Evolutionary conservation across 768 basidiomycete species (phyloP), one percentile per base, ranked within the genome.

Genomic region (Phlegmacium glaucopus): DNA sequence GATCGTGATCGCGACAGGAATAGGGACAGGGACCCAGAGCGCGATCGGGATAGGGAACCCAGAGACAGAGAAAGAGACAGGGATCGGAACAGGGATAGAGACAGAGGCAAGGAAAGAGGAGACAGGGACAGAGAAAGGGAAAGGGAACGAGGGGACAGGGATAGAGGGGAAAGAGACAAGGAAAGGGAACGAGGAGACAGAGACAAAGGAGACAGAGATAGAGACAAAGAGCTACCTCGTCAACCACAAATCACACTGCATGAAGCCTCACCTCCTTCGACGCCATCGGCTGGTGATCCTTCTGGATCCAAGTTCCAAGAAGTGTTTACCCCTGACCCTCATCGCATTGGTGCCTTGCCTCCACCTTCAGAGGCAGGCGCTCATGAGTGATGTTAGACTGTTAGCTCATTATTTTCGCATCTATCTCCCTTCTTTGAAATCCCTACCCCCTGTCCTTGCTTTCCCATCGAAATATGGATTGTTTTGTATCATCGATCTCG

Each of bases 271-370:
- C 43, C 48, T 16, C 30, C 39, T 17, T 42, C 48, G n/a, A 45
- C 53, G 8, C 51, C 49, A 8, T 42, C 35, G 6, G 49, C 46
- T 15, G 51, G 45, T 42, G 58, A 57, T 27, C 52, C 54, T 1
- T 50, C 53, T 26, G 39, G 51, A 17, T 63, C 62, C 29, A 61
- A 58, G 44, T 64, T 62, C 49, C 61, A 59, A 46, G 62, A 64
- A 49, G 53, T 62, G 18, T 64, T 64, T 39, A 61, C 62, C 12
- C 46, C 55, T 15, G 58, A 54, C n/a, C 32, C 32, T 38, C 53
- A 56, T 18, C 41, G n/a, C 16, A 42, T 27, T 13, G 50, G 51
- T 32, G 49, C 46, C 9, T 36, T 62, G 25, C 59, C 55, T 16
- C 49, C 55, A 12, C 53, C 50, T 38, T 45, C 51, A 32, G 49